Base-by-base conservation (phyloP, 306 rosid genomes). In the Begonia peltatifolia region DNA sequence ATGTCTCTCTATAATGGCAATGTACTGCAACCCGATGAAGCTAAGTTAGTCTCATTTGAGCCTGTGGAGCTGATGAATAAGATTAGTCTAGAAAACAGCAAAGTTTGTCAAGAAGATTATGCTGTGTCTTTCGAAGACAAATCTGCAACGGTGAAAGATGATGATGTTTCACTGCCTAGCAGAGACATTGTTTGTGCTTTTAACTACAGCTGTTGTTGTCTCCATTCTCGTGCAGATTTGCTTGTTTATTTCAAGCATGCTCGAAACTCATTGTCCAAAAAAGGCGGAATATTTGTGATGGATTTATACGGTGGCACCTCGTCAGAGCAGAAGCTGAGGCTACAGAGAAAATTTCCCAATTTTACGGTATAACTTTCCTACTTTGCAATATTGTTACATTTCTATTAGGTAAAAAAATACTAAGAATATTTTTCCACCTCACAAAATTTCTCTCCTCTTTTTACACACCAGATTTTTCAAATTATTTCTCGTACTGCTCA, bases 131-230 rank as follows among this genome's bases (percentile, higher is more conserved):
- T 3, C 38, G 38, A 30, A 30, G 38, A 30, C 6, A 30, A 30
- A 30, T 30, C 38, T 30, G 38, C 38, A 5, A 30, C 9, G 7
- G 8, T 30, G 38, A 30, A 30, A 4, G 71, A 56, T 63, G 69
- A 63, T 23, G 62, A 65, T 49, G 47, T 75, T 60, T 51, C 61
- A 9, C 64, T 66, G 56, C 76, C 79, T 62, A 72, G 78, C 16
- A 76, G 95, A 70, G 94, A 82, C 72, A 89, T 84, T 35, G 81
- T 80, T 46, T 89, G 95, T 25, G 95, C 97, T 51, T 89, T 89
- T 59, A 89, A 89, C 77, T 89, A 82, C 79, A 84, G 95, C 76
- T 82, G 95, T 56, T 89, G 97, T 44, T 89, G 97, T 76, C 95
- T 89, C 44, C 94, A 89, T 78, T 72, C 75, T 55, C 81, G 95